Evolutionary conservation across 1,284 basidiomycete genomes (phyloP), one percentile per base, ranked within the genome.

Genomic region (Athelia psychrophila): DNA sequence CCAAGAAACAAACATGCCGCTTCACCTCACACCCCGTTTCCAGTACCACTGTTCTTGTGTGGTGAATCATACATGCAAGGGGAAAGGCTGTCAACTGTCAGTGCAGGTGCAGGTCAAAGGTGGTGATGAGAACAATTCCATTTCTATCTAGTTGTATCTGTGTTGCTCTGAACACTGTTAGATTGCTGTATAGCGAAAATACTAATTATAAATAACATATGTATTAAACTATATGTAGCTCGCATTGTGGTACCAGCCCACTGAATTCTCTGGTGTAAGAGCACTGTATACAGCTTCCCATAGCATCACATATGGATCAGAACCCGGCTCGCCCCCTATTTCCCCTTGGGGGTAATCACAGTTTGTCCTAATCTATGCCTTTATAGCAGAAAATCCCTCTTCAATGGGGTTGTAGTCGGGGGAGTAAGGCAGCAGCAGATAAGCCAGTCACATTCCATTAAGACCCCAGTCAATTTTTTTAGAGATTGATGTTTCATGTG

Each of bases 331-430:
- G 10, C 58, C 60, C 16, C 49, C 56, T 3, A 53, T 15, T 44
- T 61, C 54, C 12, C 52, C 51, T 18, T 50, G 50, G 25, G 60
- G 58, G 46, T 56, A 58, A 33, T 59, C 56, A 1, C 56, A 52
- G 47, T 68, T 56, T 4, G 20, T 2, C 13, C 58, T 54, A 20
- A 69, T 51, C 57, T 60, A 66, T 1, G 57, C 44, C 53, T 71
- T 71, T 47, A 70, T 63, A 2, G 55, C 52, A 2, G 65, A 69
- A 56, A 72, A 70, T 3, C 56, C 64, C 48, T 64, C 61, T 52
- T 70, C 64, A 19, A 71, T 68, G 1, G 65, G 68, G 44, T 70
- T 70, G 47, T 62, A 55, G 51, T 71, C 68, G 5, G 68, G 69
- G 3, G 68, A 71, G 54, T 70, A 70, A 6, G 64, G 51, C 9